Conservation (phyloP, 495 filamentous ascomycete species). For the Penicillium odoratum region DNA sequence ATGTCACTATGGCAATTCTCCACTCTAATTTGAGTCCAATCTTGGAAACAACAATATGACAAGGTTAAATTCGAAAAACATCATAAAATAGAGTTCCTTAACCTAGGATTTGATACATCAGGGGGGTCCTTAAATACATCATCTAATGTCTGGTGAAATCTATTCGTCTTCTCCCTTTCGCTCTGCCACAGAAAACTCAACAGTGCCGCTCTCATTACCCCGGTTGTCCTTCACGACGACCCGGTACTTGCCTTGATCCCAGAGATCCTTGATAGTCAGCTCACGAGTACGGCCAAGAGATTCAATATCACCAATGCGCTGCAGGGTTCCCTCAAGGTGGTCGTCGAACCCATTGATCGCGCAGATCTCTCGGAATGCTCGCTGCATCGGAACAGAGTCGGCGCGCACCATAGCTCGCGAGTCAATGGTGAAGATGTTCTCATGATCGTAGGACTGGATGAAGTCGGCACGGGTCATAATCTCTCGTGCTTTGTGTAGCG, state of each 20-base stretch:
- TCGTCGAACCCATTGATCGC: conserved; percentile 70
- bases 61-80: conserved; percentile 4
- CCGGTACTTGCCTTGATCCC: conserved; percentile 76
- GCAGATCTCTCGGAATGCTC: conserved; percentile 84
- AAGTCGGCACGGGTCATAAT: conserved; percentile 97
- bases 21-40: background rate
- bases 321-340: conserved; percentile 76
- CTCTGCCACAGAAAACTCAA: conserved; percentile 48
- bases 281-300: conserved; percentile 89
- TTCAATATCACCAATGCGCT: conserved; percentile 87
- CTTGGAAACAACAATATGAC: background rate
- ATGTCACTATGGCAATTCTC: conserved; percentile 27
- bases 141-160: conserved; percentile 16
- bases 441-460: conserved; percentile 85
- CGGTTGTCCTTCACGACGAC: conserved; percentile 57
- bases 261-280: conserved; percentile 82
- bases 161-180: conserved; percentile 31
- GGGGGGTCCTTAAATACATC: background rate
- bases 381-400: conserved; percentile 94
- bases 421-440: conserved; percentile 95
- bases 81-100: background rate
- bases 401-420: conserved; percentile 84
- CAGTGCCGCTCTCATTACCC: conserved; percentile 45
- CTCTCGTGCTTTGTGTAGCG: conserved; percentile 80
- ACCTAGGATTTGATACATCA: no score